phyloP scores from a whole-genome alignment of 768 basidiomycete genomes.

The Tubosaeta brunneosetosa region DNA sequence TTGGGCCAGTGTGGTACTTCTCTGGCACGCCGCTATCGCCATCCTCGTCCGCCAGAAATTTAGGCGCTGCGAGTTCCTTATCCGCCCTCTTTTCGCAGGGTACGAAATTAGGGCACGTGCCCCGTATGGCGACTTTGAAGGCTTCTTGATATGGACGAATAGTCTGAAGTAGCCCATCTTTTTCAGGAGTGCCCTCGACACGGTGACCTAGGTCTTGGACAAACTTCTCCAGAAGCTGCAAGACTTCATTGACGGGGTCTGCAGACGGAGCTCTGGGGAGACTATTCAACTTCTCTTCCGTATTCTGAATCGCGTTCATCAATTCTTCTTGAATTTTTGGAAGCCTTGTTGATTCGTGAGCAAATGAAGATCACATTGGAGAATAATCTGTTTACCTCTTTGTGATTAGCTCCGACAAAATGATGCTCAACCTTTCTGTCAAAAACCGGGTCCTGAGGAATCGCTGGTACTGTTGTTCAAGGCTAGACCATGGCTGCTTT shows the following conservation, averaged over 20 bases:
- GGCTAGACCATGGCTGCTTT: conserved; percentile 48
- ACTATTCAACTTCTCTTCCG: conserved; percentile 28
- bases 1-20: not conserved
- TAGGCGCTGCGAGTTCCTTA: conserved; percentile 5
- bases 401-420: conserved; percentile 59
- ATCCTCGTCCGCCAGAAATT: conserved; percentile 42
- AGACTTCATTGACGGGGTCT: conserved; percentile 56
- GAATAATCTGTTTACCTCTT: conserved; percentile 43
- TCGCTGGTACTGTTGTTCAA: conserved; percentile 46
- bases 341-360: conserved; percentile 38
- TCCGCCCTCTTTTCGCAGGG: conserved; percentile 37
- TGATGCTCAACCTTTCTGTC: conserved; percentile 51
- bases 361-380: not conserved
- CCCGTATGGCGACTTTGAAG: conserved; percentile 46
- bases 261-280: conserved; percentile 51
- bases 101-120: conserved; percentile 54
- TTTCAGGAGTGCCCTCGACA: conserved; percentile 50
- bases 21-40: conserved; percentile 6
- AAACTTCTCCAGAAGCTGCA: conserved; percentile 45
- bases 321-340: conserved; percentile 61
- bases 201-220: conserved; percentile 38
- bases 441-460: conserved; percentile 56
- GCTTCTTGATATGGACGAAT: conserved; percentile 46
- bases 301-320: conserved; percentile 38
- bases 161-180: conserved; percentile 49